phyloP scores from a whole-genome alignment of 371 early-diverging fungal genomes.

The Rhizopus delemar region DNA sequence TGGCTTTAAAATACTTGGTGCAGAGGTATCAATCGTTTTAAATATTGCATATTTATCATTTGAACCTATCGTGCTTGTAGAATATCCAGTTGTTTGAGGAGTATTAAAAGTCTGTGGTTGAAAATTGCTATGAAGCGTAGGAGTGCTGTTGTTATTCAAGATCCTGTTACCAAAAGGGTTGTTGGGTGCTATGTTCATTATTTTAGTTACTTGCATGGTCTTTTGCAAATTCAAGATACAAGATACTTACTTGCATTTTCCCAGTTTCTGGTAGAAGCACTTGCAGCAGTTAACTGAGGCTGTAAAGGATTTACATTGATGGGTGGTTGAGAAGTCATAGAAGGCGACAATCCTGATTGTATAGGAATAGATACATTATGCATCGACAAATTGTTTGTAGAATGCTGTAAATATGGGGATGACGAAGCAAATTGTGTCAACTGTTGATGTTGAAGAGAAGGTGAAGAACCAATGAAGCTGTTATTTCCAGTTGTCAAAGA shows the following conservation, averaged over 20 bases:
- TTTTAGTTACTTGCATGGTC: neutral
- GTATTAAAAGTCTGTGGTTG: conserved; percentile 20
- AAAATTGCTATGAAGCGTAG: conserved; percentile 1
- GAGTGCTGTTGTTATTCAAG: neutral
- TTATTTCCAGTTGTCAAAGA: neutral
- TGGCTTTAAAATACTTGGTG: conserved; percentile 43
- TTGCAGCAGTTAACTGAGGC: conserved; percentile 20
- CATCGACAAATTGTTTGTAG: conserved; percentile 24
- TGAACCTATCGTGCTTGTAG: conserved; percentile 15
- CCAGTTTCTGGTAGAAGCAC: conserved; percentile 29
- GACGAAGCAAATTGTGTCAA: conserved; percentile 7
- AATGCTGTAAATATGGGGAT: conserved; percentile 18
- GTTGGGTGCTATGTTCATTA: conserved; percentile 37
- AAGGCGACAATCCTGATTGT: conserved; percentile 34
- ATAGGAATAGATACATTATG: conserved; percentile 10
- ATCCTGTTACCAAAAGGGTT: conserved; percentile 42
- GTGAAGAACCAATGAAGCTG: conserved; percentile 20
- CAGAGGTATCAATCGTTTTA: conserved; percentile 31
- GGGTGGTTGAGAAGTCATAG: conserved; percentile 23
- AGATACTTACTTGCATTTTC: conserved; percentile 37
- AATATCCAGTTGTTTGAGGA: conserved; percentile 27
- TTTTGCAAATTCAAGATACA: neutral
- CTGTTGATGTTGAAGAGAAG: conserved; percentile 11
- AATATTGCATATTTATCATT: conserved; percentile 50
- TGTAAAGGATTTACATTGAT: conserved; percentile 11